These are phyloP conservation scores for Citrus mangshanensis DNA, from an alignment of 345 rosid species.

Conservation along the genomic window DNA sequence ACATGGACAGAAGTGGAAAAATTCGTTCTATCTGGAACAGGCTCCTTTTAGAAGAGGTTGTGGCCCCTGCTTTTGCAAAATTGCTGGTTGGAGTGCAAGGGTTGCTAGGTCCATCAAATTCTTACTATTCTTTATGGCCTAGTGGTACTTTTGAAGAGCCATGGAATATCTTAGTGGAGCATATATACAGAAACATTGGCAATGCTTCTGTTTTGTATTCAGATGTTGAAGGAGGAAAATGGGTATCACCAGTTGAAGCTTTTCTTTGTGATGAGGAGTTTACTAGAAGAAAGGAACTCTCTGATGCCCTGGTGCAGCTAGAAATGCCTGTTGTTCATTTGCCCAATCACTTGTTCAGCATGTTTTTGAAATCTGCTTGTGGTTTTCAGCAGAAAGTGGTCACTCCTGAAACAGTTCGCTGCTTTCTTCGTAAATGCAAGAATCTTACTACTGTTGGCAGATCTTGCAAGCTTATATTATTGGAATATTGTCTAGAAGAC, in stretches of 20 bases:
- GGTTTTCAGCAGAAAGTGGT: slow-evolving; percentile 72
- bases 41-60: slow-evolving; percentile 89
- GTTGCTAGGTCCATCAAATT: slow-evolving; percentile 53
- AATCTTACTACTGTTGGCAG: slow-evolving; percentile 47
- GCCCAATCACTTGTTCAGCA: slow-evolving; percentile 62
- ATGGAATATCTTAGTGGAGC: slow-evolving; percentile 84
- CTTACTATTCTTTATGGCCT: slow-evolving; percentile 82
- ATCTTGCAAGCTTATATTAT: slow-evolving; percentile 58
- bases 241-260: slow-evolving; percentile 83
- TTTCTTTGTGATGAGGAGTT: slow-evolving; percentile 83
- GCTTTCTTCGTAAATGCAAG: slow-evolving; percentile 59
- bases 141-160: slow-evolving; percentile 90
- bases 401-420: slow-evolving; percentile 77
- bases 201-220: slow-evolving; percentile 64
- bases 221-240: slow-evolving; percentile 66
- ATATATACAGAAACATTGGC: slow-evolving; percentile 60
- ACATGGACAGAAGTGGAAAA: slow-evolving; percentile 97
- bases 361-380: slow-evolving; percentile 63
- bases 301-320: slow-evolving; percentile 65
- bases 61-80: slow-evolving; percentile 63
- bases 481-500: slow-evolving; percentile 96
- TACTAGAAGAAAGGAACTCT: slow-evolving; percentile 63
- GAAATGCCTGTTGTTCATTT: slow-evolving; percentile 84
- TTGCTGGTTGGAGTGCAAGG: slow-evolving; percentile 70
- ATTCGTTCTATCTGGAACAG: slow-evolving; percentile 92